These are phyloP conservation scores for Fusarium coicis DNA, from an alignment of 2,329 filamentous ascomycete species.

Conservation along the genomic window DNA sequence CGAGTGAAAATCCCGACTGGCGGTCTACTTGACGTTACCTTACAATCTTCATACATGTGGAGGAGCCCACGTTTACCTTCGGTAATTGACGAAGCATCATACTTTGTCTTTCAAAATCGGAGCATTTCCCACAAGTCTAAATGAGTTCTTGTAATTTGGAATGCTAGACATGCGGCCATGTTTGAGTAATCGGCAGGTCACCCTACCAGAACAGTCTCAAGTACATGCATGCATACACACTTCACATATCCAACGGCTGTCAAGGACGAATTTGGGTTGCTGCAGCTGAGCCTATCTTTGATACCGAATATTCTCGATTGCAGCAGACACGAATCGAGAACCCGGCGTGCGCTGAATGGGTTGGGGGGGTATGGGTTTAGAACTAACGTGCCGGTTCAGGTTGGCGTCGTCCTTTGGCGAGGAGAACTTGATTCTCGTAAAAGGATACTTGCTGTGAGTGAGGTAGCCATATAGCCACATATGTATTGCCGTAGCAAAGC, in stretches of 20 bases:
- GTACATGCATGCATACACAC: neutral
- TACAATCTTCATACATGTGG: constrained; percentile 21
- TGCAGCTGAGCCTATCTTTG: constrained; percentile 13
- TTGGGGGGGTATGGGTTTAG: constrained; percentile 23
- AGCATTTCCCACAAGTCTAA: constrained; percentile 23
- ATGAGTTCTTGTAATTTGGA: constrained; percentile 1
- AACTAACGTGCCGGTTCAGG: constrained; percentile 13
- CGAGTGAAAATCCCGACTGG: constrained; percentile 37
- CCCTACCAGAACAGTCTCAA: neutral
- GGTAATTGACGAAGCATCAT: constrained; percentile 22
- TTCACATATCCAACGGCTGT: constrained; percentile 10
- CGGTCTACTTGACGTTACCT: constrained; percentile 32
- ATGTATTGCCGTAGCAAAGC: neutral
- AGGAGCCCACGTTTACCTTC: constrained; percentile 16
- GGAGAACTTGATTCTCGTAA: constrained; percentile 4
- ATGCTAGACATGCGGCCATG: constrained; percentile 13
- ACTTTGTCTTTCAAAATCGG: constrained; percentile 16
- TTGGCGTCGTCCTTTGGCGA: constrained; percentile 13
- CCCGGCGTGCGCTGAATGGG: neutral
- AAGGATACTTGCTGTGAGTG: neutral
- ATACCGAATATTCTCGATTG: constrained; percentile 10
- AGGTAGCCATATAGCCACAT: neutral
- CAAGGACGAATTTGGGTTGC: neutral
- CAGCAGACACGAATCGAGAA: neutral
- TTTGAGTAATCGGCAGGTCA: neutral